These are phyloP conservation scores for Epichloe uncinata DNA, from an alignment of 2,329 filamentous ascomycete species.

Conservation along the genomic window DNA sequence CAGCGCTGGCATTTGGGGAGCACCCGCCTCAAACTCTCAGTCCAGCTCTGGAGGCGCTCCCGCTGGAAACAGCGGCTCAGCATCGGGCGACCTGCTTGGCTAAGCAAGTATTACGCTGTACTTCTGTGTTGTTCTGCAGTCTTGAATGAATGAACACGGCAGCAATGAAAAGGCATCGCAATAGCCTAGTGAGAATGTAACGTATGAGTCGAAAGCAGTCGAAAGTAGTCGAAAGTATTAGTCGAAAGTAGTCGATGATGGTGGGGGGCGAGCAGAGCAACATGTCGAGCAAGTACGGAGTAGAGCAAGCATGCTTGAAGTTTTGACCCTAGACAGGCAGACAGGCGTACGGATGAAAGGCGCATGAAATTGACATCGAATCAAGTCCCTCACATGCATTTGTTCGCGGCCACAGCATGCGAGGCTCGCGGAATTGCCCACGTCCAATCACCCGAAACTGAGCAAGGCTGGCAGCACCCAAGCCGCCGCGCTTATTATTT, in stretches of 20 bases:
- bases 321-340: slow-evolving; percentile 24
- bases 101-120: slow-evolving; percentile 11
- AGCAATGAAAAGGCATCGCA: neutral
- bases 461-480: too few relatives aligned
- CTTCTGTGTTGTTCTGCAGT: neutral
- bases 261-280: neutral
- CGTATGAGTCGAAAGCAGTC: neutral
- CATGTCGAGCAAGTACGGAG: slow-evolving; percentile 1
- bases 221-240: neutral
- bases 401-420: too few relatives aligned
- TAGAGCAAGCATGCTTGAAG: slow-evolving; percentile 16
- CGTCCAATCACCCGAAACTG: neutral
- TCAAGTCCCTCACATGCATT: slow-evolving; percentile 6
- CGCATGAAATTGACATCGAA: slow-evolving; percentile 22
- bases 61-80: slow-evolving; percentile 21
- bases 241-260: too few relatives aligned
- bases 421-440: too few relatives aligned
- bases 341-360: slow-evolving; percentile 25
- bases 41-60: slow-evolving; percentile 15
- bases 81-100: slow-evolving; percentile 36
- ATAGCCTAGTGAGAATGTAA: too few relatives aligned
- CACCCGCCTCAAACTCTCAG: slow-evolving; percentile 36
- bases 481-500: neutral
- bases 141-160: neutral
- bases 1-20: slow-evolving; percentile 85